Conservation (phyloP, 1,284 basidiomycete species). For the Sporisorium reilianum region DNA sequence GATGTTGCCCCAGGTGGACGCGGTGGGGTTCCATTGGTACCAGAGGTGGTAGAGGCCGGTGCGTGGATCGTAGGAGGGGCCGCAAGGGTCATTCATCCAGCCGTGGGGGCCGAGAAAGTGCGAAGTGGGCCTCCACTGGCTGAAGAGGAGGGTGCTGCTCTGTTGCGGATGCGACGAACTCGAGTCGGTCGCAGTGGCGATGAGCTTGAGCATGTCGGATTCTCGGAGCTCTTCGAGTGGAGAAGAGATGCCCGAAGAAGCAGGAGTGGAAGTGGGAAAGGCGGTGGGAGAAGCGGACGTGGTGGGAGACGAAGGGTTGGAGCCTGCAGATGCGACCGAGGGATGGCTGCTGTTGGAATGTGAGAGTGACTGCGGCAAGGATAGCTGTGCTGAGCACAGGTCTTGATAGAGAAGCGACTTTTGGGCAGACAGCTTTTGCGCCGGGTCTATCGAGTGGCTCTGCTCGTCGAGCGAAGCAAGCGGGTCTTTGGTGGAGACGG, state of each 20-base stretch:
- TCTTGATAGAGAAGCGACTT: not conserved
- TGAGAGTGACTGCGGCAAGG: conserved; percentile 11
- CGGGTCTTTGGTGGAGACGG: conserved; percentile 17
- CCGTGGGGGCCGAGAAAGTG: conserved; percentile 58
- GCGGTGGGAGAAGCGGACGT: conserved; percentile 14
- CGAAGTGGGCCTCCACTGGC: conserved; percentile 46
- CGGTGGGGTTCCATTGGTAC: conserved; percentile 58
- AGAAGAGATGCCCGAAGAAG: conserved; percentile 25
- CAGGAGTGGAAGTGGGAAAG: conserved; percentile 16
- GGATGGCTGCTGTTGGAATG: not conserved
- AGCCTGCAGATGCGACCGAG: conserved; percentile 19
- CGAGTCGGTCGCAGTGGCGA: not conserved
- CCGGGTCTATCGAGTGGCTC: not conserved
- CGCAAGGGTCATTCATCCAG: conserved; percentile 63
- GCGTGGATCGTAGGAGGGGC: conserved; percentile 48
- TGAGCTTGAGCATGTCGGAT: conserved; percentile 19
- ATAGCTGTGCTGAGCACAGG: conserved; percentile 13
- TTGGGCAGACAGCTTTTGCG: conserved; percentile 3
- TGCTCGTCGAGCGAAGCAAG: not conserved
- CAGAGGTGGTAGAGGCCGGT: conserved; percentile 53
- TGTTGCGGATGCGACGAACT: not conserved
- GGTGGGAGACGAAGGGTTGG: conserved; percentile 14
- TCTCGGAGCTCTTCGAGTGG: conserved; percentile 23
- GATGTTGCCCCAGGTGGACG: conserved; percentile 59
- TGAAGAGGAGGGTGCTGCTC: conserved; percentile 18